These are phyloP conservation scores for Suillus bovinus DNA, from an alignment of 768 basidiomycete genomes.

Conservation along the genomic window DNA sequence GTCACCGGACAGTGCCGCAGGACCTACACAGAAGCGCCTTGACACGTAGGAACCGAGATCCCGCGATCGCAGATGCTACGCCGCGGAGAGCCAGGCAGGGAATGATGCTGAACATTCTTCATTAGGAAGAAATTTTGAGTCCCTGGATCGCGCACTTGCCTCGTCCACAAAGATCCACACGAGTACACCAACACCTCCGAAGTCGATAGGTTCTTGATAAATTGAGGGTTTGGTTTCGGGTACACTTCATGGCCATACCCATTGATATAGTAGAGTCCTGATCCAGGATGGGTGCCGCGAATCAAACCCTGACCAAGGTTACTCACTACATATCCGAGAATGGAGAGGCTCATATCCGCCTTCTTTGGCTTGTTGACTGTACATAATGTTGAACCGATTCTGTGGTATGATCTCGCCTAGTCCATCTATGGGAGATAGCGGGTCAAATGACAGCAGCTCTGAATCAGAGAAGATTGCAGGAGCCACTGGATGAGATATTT, in stretches of 20 bases:
- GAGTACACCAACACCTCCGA: conserved; percentile 83
- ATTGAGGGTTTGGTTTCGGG: conserved; percentile 83
- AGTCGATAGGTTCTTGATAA: conserved; percentile 58
- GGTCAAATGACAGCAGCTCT: conserved; percentile 35
- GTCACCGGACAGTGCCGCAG: conserved; percentile 1
- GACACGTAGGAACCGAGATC: conserved; percentile 66
- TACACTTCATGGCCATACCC: conserved; percentile 91
- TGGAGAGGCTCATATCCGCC: conserved; percentile 52
- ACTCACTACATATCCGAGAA: conserved; percentile 65
- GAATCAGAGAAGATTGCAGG: conserved; percentile 28
- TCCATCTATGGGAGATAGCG: conserved; percentile 52
- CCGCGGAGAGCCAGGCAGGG: conserved; percentile 87
- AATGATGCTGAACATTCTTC: conserved; percentile 59
- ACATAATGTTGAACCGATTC: conserved; percentile 60
- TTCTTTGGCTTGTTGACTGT: conserved; percentile 54
- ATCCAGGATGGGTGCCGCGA: conserved; percentile 10
- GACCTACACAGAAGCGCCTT: conserved; percentile 84
- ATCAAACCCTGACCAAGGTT: conserved; percentile 15
- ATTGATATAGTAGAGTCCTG: conserved; percentile 87
- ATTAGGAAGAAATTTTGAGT: conserved; percentile 12
- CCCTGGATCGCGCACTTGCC: conserved; percentile 41
- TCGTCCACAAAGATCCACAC: conserved; percentile 94
- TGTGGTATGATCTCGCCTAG: conserved; percentile 49
- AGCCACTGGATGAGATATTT: conserved; percentile 83
- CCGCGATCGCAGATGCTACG: conserved; percentile 74